phyloP scores from a whole-genome alignment of 352 stramenopile species.

The Globisporangium alternatum region DNA sequence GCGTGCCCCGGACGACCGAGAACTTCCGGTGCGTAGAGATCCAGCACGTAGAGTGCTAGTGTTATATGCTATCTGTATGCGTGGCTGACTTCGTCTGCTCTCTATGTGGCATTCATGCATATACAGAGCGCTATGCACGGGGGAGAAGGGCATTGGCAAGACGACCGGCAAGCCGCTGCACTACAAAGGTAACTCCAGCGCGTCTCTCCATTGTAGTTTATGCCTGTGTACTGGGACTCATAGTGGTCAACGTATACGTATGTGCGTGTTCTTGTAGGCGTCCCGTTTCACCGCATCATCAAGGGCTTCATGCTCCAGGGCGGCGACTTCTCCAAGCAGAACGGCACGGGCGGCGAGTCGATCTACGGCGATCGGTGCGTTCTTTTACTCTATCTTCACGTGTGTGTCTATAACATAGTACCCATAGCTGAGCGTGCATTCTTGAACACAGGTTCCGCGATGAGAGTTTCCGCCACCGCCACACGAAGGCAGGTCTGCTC shows the following conservation, averaged over 20 bases:
- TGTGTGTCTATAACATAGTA: not conserved
- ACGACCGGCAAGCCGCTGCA: constrained; percentile 55
- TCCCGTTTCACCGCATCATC: constrained; percentile 84
- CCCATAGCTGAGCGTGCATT: constrained; percentile 2
- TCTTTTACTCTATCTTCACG: not conserved
- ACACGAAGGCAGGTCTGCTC: constrained; percentile 91
- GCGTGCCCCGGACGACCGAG: constrained; percentile 54
- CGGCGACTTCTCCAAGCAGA: constrained; percentile 72
- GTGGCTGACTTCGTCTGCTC: not conserved
- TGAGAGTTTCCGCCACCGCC: constrained; percentile 94
- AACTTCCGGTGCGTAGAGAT: constrained; percentile 43
- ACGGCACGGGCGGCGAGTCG: constrained; percentile 81
- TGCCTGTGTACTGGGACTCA: not conserved
- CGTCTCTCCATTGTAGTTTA: not conserved
- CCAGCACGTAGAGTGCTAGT: not conserved
- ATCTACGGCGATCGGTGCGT: constrained; percentile 69
- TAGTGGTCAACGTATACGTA: not conserved
- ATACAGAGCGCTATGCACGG: constrained; percentile 44
- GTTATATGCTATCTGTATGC: not conserved
- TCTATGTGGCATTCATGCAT: not conserved
- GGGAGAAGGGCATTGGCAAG: constrained; percentile 63
- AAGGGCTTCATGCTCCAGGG: constrained; percentile 86
- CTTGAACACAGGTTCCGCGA: constrained; percentile 72
- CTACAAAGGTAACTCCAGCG: constrained; percentile 40
- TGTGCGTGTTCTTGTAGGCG: constrained; percentile 28